Base-by-base conservation (phyloP, 768 basidiomycete species). In the Mycena metata region DNA sequence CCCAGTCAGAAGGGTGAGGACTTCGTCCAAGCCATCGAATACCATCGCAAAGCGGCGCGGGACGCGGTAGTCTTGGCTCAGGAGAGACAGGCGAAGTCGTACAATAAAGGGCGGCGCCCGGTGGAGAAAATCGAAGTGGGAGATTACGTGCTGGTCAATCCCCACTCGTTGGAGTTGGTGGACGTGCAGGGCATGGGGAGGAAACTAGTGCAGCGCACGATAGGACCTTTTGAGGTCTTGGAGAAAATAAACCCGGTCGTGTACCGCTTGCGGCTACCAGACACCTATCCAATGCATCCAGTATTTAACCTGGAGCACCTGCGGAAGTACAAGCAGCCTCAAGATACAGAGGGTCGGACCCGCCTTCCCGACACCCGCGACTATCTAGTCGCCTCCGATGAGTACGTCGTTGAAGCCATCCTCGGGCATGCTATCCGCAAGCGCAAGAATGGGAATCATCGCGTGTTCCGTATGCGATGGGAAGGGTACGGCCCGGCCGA, bases 101-200 rank as follows among this genome's bases (percentile, higher is more conserved):
- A n/a, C n/a, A n/a, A n/a, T n/a, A n/a, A 45, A 45, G 43, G 43
- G 15, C 15, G 43, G 43, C 43, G 54, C 12, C 54, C 30, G 1
- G 36, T 59, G 9, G 55, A 56, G 7, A 41, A 56, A 0, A 26
- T 66, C 4, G 5, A 36, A 11, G 47, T 13, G 24, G 66, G 66
- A 0, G 35, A 41, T 19, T 30, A 23, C 15, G 66, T 67, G 3
- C 50, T 67, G 2, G 42, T 67, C 16, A 67, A 67, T 21, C 66
- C 66, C 0, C 66, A 67, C 42, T 54, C 66, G 0, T 24, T 68
- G 12, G 67, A 68, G 36, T 2, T 60, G 3, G 33, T 46, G 23
- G 73, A 70, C 15, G n/a, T 49, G n/a, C n/a, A 69, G n/a, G 68
- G 67, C 1, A 56, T 35, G 19, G 72, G 72, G 64, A 69, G n/a